Evolutionary conservation across 208 protist genomes (phyloP), one percentile per base, ranked within the genome.

Genomic region (Crithidia fasciculata): DNA sequence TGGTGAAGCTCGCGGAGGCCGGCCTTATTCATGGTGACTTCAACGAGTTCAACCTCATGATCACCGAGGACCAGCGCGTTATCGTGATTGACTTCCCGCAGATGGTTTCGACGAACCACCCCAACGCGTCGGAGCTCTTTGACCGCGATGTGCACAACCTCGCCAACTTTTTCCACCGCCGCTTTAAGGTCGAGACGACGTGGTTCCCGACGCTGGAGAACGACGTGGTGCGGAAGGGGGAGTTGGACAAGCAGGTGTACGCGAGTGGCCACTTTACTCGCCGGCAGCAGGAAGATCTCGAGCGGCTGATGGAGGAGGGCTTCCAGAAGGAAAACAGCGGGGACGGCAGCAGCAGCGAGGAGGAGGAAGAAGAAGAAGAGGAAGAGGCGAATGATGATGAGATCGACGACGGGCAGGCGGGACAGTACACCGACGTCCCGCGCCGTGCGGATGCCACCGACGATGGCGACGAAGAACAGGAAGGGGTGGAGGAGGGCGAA

Each of bases 71-170:
- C 5, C 86, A 95, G 80, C 81, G 89, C 8, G 83, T 99, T 2
- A 90, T 96, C 12, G 75, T 99, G 39, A 99, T 99, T 86, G 99
- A 99, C 85, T 99, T 99, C 65, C 99, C 99, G 40, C 99, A 99
- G 82, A 99, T 99, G 98, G 86, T 99, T 10, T 99, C 98, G 8
- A 99, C 90, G 13, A 94, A 90, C 40, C 98, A 99, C 82, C 60
- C 50, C 19, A 99, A 99, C 75, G 98, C 98, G 16, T 69, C 89
- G 36, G 92, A 96, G 73, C 88, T 95, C 56, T 99, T 99, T 81
- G 85, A 98, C 56, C 94, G 99, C 45, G 99, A 99, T 89, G 96
- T 99, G n/a, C 67, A 97, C 16, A 99, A 98, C 76, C 85, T 99
- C 36, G 86, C 91, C 41, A 92, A 83, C 15, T 99, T 99, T 75